Conservation (phyloP, 2,329 filamentous ascomycete genomes). For the Aspergillus quadricinctus region DNA sequence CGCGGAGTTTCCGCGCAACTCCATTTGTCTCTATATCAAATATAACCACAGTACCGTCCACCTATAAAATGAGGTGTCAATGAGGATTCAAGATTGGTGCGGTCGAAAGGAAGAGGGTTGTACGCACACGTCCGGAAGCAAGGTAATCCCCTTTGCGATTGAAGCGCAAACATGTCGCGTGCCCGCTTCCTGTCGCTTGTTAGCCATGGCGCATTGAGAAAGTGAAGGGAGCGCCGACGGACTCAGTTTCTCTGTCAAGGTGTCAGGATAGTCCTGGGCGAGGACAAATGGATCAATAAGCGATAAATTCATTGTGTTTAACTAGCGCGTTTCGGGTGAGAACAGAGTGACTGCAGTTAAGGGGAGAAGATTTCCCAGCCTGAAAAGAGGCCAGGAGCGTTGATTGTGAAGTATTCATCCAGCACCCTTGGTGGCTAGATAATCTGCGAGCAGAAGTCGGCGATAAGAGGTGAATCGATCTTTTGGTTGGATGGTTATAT, state of each 20-base stretch:
- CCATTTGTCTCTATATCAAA: conserved; percentile 98
- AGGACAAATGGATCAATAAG: conserved; percentile 68
- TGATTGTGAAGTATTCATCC: conserved; percentile 21
- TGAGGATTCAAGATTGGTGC: conserved; percentile 5
- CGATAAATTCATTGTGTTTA: conserved; percentile 62
- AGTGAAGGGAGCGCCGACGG: conserved; percentile 22
- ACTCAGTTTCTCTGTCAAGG: conserved; percentile 82
- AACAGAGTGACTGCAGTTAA: not conserved
- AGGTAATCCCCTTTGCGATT: conserved; percentile 92
- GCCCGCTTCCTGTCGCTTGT: conserved; percentile 51
- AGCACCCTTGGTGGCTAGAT: conserved; percentile 9
- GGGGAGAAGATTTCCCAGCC: conserved; percentile 18
- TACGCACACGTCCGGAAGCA: conserved; percentile 75
- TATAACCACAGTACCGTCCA: conserved; percentile 88
- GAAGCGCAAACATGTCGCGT: conserved; percentile 71
- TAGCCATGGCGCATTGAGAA: conserved; percentile 10
- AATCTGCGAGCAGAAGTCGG: conserved; percentile 3
- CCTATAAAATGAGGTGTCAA: conserved; percentile 34
- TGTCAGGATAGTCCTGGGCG: conserved; percentile 82
- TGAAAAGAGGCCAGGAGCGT: conserved; percentile 20
- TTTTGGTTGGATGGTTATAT: conserved; percentile 1
- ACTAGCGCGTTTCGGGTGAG: not conserved
- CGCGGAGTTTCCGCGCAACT: conserved; percentile 86
- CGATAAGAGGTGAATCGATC: conserved; percentile 5
- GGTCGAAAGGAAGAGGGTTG: not conserved